Base-by-base conservation (phyloP, 192 early-diverging fungal genomes). In the Linnemannia zychae region DNA sequence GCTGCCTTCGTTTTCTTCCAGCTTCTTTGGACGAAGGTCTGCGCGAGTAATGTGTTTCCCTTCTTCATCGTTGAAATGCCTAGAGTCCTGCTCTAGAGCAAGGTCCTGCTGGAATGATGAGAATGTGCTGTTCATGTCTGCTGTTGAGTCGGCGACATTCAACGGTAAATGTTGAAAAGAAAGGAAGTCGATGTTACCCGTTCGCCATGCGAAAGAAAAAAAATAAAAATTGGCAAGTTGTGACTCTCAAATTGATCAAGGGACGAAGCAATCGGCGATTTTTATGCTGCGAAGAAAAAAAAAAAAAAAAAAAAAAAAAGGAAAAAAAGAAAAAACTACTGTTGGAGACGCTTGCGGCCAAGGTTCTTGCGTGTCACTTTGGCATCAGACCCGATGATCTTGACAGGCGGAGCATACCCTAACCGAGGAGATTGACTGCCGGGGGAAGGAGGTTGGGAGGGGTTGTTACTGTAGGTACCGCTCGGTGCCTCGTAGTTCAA, bases 401-500 rank as follows among this genome's bases (percentile, higher is more conserved):
- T 84, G 50, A 75, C 52, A 0, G 77, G 65, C 1, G 76, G 72
- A 7, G 77, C 53, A 67, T 71, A 79, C 18, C 73, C 77, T 46
- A 71, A 46, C 16, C 77, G 63, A 34, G 77, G 77, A 40, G 82
- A 84, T 17, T 67, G 57, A 22, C 40, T 63, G 0, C 82, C 77
- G 48, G 75, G 22, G 1, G 71, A 65, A 7, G 69, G 70, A 1
- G 81, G 68, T n/a, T 74, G 72, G 1, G 74, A 65, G 7, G 57
- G 57, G 11, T 72, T 70, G 33, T 47, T 47, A 24, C 33, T 53
- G n/a, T 71, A 67, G 66, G 65, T 78, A 28, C 48, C 53, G 52
- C 72, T 47, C 33, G 72, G 72, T 13, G 68, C 65, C 65, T 89
- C 90, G 63, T 88, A 69, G 65, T 82, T 86, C 34, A 92, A 49